These are phyloP conservation scores for Onygenales sp. DNA, from an alignment of 2,329 filamentous ascomycete species.

Conservation along the genomic window DNA sequence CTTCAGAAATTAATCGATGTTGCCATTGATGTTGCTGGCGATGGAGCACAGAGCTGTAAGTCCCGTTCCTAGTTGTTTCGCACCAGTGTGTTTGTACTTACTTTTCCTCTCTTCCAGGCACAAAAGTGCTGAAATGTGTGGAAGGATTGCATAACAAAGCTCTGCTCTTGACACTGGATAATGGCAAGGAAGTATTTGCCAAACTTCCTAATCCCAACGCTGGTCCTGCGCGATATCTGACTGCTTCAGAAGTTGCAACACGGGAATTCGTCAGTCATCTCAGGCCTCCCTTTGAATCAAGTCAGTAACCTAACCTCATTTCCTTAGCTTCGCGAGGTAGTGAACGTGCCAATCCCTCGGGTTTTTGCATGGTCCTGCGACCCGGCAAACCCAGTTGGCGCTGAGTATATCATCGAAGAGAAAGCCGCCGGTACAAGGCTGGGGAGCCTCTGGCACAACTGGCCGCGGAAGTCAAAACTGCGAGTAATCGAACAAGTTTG, in stretches of 20 bases:
- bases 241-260: conserved; percentile 20
- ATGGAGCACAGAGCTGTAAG: conserved; percentile 19
- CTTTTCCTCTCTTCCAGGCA: conserved; percentile 11
- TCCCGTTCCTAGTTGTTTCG: not conserved
- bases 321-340: conserved; percentile 13
- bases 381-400: conserved; percentile 4
- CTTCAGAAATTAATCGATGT: conserved; percentile 17
- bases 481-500: conserved; percentile 18
- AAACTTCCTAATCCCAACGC: conserved; percentile 23
- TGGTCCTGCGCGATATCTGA: conserved; percentile 12
- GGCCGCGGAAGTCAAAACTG: conserved; percentile 16
- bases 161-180: conserved; percentile 26
- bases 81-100: not conserved
- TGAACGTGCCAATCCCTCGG: conserved; percentile 13
- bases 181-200: conserved; percentile 19
- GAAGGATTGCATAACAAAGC: conserved; percentile 27
- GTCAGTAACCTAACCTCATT: conserved; percentile 1
- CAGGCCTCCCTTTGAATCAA: not conserved
- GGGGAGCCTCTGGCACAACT: conserved; percentile 20
- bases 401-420: conserved; percentile 22
- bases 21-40: conserved; percentile 16
- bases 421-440: conserved; percentile 21
- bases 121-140: conserved; percentile 19
- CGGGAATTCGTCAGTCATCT: conserved; percentile 15
- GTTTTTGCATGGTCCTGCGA: conserved; percentile 15